Evolutionary conservation across 331 rosid genomes (phyloP), one percentile per base, ranked within the genome.

Genomic region (Acacia concinna): DNA sequence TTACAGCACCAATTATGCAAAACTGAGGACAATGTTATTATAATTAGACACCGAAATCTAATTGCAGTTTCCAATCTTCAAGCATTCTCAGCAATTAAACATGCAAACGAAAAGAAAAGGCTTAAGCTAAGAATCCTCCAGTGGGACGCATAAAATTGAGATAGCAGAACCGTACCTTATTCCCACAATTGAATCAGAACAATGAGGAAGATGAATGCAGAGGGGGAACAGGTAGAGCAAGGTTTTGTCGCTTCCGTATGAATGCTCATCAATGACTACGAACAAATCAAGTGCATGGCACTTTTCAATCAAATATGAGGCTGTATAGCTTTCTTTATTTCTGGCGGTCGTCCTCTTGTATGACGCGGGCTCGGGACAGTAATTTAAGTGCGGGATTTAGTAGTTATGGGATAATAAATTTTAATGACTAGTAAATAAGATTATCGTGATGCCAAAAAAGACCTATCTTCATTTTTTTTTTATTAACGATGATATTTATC

Each of bases 201-300:
- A 41, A 25, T 14, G 57, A 23, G 14, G 74, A 23, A 23, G 73
- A 40, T 1, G 21, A 38, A 67, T 20, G 31, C 17, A 2, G 46
- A 21, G 72, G 28, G 28, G 30, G 71, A 37, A n/a, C 8, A 8
- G 17, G 35, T 3, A 25, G 38, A 69, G 35, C 56, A 43, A 25
- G 14, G 56, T 25, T 69, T 38, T 68, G 73, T 68, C 73, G 73
- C 34, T 68, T 68, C 73, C 52, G 51, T 21, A 68, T 68, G 8
- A 68, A 68, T 69, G 74, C 17, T 43, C 56, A 69, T 69, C 37
- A 43, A 69, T 69, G 74, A 69, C 20, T 21, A 69, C 54, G 23
- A 7, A 69, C 37, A 25, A 15, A 41, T 69, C 35, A 13, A 68
- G 49, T 43, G 74, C 74, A 13, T 69, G 56, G 73, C 37, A 43